These are phyloP conservation scores for Candida maesae DNA, from an alignment of 805 yeast genomes.

Conservation along the genomic window DNA sequence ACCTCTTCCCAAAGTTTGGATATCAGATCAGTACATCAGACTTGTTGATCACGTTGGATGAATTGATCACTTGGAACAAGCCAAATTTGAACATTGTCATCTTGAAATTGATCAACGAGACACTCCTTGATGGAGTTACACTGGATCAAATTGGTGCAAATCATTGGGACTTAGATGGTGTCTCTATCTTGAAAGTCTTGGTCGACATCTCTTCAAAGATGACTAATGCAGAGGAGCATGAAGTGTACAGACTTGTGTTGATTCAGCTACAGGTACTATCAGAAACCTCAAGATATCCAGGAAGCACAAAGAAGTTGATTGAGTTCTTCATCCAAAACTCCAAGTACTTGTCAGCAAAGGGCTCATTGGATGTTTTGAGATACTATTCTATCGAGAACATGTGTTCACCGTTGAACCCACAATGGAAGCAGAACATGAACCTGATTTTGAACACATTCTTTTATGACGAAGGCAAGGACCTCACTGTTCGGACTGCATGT, in stretches of 20 bases:
- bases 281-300: constrained; percentile 32
- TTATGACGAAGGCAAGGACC: constrained; percentile 22
- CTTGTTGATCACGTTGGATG: constrained; percentile 33
- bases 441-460: constrained; percentile 44
- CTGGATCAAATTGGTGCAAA: constrained; percentile 29
- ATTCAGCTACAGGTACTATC: constrained; percentile 31
- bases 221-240: constrained; percentile 29
- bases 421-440: constrained; percentile 48
- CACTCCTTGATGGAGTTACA: constrained; percentile 32
- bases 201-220: constrained; percentile 23
- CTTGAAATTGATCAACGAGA: constrained; percentile 36
- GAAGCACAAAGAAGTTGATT: constrained; percentile 41
- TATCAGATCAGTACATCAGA: constrained; percentile 27
- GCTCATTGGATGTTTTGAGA: constrained; percentile 42
- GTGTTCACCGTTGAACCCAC: constrained; percentile 49
- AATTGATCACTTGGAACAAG: constrained; percentile 33
- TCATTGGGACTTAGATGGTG: constrained; percentile 34
- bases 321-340: constrained; percentile 38
- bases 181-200: constrained; percentile 16
- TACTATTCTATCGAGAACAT: constrained; percentile 45
- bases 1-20: constrained; percentile 26
- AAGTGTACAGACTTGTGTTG: constrained; percentile 34
- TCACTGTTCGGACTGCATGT: constrained; percentile 30
- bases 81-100: constrained; percentile 39
- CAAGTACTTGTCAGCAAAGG: constrained; percentile 33